Percentiles rank a stretch among this genome's conserved stretches.
phyloP scores from a whole-genome alignment of 2,329 filamentous ascomycete species.

The Epichloe hybrida region DNA sequence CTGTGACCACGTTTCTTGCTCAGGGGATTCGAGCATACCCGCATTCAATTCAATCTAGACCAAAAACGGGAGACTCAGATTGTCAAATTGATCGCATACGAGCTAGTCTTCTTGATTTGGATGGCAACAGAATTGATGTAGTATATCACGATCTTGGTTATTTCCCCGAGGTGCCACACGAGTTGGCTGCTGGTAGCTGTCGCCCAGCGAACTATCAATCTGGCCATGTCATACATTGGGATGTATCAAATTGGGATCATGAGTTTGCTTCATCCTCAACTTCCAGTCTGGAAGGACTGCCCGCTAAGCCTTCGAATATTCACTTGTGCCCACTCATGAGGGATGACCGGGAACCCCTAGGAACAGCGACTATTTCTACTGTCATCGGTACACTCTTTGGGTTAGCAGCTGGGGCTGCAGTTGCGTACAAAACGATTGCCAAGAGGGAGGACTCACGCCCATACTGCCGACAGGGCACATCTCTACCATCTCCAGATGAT shows the following conservation, averaged over 20 bases:
- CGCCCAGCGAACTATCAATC: neutral
- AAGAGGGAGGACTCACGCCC: constrained; percentile 29
- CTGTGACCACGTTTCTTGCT: constrained; percentile 60
- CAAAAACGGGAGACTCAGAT: neutral
- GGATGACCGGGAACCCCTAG: neutral
- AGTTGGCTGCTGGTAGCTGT: neutral
- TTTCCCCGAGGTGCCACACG: constrained; percentile 3
- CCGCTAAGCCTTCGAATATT: neutral
- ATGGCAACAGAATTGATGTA: constrained; percentile 75
- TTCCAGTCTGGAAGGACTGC: neutral
- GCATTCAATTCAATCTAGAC: constrained; percentile 26
- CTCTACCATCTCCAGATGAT: constrained; percentile 11
- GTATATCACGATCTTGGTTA: constrained; percentile 35
- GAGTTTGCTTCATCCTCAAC: neutral
- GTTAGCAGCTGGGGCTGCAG: constrained; percentile 52
- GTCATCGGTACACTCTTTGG: constrained; percentile 67
- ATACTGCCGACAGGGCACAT: constrained; percentile 23
- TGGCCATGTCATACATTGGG: neutral
- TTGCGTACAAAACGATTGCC: constrained; percentile 55
- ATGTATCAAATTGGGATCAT: neutral
- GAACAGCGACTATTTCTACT: constrained; percentile 39
- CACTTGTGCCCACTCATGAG: neutral
- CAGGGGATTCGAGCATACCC: constrained; percentile 50
- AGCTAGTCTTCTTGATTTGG: constrained; percentile 59
- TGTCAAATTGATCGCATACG: constrained; percentile 10